Evolutionary conservation across 306 rosid genomes (phyloP).

Genomic region (Cicer bijugum): DNA sequence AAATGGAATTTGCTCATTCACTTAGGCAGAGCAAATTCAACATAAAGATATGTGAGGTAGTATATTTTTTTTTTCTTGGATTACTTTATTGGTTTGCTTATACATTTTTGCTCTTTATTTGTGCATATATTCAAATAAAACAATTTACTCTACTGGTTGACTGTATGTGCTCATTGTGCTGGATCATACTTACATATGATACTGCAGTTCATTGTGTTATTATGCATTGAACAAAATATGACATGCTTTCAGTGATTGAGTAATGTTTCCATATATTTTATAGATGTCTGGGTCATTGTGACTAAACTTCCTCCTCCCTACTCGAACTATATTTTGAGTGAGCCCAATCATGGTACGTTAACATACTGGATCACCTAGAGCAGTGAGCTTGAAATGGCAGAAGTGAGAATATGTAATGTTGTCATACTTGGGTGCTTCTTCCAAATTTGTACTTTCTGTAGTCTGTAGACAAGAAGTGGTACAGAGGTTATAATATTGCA

Average conservation of each 20-base stretch:
- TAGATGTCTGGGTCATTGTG: neutral
- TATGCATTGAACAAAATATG: neutral
- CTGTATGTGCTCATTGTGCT: neutral
- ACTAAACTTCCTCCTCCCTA: neutral
- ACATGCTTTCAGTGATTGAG: neutral
- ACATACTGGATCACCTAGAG: neutral
- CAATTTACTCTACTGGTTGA: neutral
- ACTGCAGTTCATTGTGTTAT: neutral
- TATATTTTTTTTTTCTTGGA: slow-evolving; percentile 31
- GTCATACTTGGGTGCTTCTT: neutral
- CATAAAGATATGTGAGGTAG: slow-evolving; percentile 95
- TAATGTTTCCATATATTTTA: neutral
- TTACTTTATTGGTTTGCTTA: neutral
- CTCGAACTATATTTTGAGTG: neutral
- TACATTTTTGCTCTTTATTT: neutral
- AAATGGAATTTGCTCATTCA: slow-evolving; percentile 96
- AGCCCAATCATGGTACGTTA: neutral
- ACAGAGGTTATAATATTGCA: neutral
- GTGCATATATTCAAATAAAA: neutral
- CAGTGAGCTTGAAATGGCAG: neutral
- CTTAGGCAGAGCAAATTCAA: slow-evolving; percentile 87
- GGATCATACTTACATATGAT: slow-evolving; percentile 1
- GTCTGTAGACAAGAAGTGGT: neutral
- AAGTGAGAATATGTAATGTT: neutral
- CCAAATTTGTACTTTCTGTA: neutral